Evolutionary conservation across 1,139 yeast genomes (phyloP), one percentile per base, ranked within the genome.

Genomic region (Geotrichum klebahnii): DNA sequence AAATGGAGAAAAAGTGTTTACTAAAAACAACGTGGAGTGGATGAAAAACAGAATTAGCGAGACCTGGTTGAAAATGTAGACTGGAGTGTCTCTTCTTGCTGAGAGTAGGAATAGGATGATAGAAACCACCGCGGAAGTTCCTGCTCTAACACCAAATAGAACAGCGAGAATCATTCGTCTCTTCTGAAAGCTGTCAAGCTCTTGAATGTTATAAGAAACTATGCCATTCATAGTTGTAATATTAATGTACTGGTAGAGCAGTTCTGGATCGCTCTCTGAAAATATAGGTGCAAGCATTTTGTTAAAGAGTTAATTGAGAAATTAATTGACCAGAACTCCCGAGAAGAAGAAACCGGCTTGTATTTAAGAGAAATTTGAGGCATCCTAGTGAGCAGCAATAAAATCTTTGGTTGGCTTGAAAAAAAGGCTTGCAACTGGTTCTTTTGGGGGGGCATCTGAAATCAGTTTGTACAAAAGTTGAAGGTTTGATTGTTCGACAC

Each of bases 21-120:
- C 73, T 28, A 82, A 61, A 65, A 74, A 81, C n/a, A 85, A 68
- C 5, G 75, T 72, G 1, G 87, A 78, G 52, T 82, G 84, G 10
- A 86, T 53, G 4, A 82, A 66, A 39, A 82, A 67, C 3, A 79
- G 63, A 2, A 78, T 48, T 49, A 89, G 71, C 17, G 85, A 78
- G 2, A 72, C 50, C 61, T 80, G 81, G 66, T 89, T 88, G 48
- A 87, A 68, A 20, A 81, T 66, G 63, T 86, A 89, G 31, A 88
- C 78, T 78, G 37, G 68, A 75, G 44, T 55, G 48, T 5, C 31
- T 17, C 28, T 16, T 33, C 44, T 29, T 17, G 26, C 55, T 9
- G 52, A 46, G 33, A 58, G 42, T 38, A 60, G 47, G 16, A 60
- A 53, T 35, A 57, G 51, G 14, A 57, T 46, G 32, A 59, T 50